Evolutionary conservation across 2,329 filamentous ascomycete genomes (phyloP), one percentile per base, ranked within the genome.

Genomic region (Arthrobotrys megalospora): DNA sequence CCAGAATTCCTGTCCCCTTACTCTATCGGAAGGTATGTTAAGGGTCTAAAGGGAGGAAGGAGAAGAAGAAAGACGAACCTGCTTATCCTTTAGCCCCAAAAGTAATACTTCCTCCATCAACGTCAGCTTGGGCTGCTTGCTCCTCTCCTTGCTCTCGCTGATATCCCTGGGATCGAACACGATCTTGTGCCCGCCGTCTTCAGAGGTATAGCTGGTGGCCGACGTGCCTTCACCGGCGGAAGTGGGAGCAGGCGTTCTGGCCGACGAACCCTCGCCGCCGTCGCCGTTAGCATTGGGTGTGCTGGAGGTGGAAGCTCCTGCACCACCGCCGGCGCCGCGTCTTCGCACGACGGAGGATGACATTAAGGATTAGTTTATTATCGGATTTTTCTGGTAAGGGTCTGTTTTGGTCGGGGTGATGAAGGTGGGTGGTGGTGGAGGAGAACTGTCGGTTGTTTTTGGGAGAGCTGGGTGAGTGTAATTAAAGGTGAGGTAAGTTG

Each of bases 71-170:
- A 43, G 6, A 83, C 88, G 83, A 87, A 97, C 94, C 90, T 99
- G 96, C 87, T 98, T 99, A 86, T 99, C 96, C 86, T 99, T 99
- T 83, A 99, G 87, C 10, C 96, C 96, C 85, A 99, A 89, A 82
- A 99, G 88, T 83, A 99, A 88, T 68, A 99, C 92, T 86, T 99
- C 96, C 87, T 99, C 96, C 96, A 99, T 99, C 84, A 99, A 87
- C 45, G 96, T 99, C 84, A 99, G 87, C 88, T 98, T 99, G 58
- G 96, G 96, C 87, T 98, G 95, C 87, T 97, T 98, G 88, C 90
- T 96, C 84, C 96, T 88, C 88, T 99, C 96, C 81, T 92, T 93
- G 85, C 91, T 97, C 88, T 99, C 96, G 86, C 92, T 97, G 83
- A 99, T 97, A 85, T 99, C 96, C 85, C 95, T 89, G 76, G 96